These are phyloP conservation scores for Daldinia childiae DNA, from an alignment of 495 filamentous ascomycete genomes.

Conservation along the genomic window DNA sequence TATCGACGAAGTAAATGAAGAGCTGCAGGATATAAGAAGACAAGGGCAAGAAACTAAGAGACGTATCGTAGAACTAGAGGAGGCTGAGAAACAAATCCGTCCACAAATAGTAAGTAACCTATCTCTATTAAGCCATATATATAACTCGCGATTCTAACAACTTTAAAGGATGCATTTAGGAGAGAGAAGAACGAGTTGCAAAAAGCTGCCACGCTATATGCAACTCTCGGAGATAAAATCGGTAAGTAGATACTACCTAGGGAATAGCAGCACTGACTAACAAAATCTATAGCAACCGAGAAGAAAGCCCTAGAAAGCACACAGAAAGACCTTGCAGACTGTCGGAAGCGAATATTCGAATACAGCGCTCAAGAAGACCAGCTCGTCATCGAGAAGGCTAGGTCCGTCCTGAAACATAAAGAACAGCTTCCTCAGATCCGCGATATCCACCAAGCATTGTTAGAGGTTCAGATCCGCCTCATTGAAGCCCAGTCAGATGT, in stretches of 20 bases:
- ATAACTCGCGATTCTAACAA: constrained; percentile 37
- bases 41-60: constrained; percentile 53
- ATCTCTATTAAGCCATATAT: not conserved
- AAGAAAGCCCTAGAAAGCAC: constrained; percentile 59
- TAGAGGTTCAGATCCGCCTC: constrained; percentile 72
- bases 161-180: constrained; percentile 46
- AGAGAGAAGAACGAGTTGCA: constrained; percentile 64
- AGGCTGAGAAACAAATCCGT: constrained; percentile 15
- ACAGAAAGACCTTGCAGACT: constrained; percentile 50
- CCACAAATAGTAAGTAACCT: constrained; percentile 47
- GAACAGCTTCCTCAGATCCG: constrained; percentile 68
- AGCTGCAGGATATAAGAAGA: constrained; percentile 47
- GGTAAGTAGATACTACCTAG: constrained; percentile 54
- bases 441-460: constrained; percentile 65
- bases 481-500: constrained; percentile 86
- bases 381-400: constrained; percentile 68
- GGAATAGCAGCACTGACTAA: constrained; percentile 27
- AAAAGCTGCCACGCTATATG: constrained; percentile 66
- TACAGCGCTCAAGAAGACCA: constrained; percentile 62
- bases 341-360: constrained; percentile 48
- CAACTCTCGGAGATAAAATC: constrained; percentile 74
- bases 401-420: constrained; percentile 67
- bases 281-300: constrained; percentile 56
- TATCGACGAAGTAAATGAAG: constrained; percentile 46
- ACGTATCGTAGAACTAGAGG: constrained; percentile 46